Conservation (phyloP, 2,329 filamentous ascomycete species). For the Alternaria infectoria region DNA sequence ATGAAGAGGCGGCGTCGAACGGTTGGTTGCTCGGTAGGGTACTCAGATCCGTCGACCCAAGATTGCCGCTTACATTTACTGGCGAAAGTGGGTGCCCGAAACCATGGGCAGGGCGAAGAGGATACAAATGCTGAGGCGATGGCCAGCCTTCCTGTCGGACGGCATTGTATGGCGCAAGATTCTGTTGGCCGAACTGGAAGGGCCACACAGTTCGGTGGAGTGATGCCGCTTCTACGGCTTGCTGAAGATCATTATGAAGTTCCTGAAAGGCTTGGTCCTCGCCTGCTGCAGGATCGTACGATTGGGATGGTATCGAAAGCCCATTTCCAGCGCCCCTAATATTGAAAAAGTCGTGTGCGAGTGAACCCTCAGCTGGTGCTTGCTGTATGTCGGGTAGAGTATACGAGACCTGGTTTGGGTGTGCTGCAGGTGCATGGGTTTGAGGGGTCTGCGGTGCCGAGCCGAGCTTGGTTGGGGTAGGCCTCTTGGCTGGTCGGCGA, state of each 20-base stretch:
- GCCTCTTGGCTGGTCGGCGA: background rate
- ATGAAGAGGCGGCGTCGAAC: background rate
- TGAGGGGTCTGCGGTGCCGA: background rate
- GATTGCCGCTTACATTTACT: background rate
- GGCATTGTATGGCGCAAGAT: background rate
- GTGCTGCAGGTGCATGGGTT: background rate
- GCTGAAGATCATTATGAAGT: background rate
- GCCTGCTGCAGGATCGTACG: background rate
- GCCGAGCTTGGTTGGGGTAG: background rate
- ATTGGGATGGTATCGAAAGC: background rate
- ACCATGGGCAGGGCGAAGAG: background rate
- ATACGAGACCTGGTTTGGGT: background rate
- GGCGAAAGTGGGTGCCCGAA: background rate
- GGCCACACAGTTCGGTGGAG: background rate
- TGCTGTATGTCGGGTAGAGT: background rate
- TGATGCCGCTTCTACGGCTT: background rate
- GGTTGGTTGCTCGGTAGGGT: conserved; percentile 3
- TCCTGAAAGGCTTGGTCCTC: background rate
- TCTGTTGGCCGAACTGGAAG: background rate
- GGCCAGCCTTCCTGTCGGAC: background rate
- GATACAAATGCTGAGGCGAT: background rate
- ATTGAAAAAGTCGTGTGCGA: background rate
- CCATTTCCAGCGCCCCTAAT: background rate
- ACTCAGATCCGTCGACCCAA: background rate
- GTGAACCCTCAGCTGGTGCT: background rate